Evolutionary conservation across 164 flowering plant genomes (phyloP), one percentile per base, ranked within the genome.

Genomic region (Echeveria elegans): DNA sequence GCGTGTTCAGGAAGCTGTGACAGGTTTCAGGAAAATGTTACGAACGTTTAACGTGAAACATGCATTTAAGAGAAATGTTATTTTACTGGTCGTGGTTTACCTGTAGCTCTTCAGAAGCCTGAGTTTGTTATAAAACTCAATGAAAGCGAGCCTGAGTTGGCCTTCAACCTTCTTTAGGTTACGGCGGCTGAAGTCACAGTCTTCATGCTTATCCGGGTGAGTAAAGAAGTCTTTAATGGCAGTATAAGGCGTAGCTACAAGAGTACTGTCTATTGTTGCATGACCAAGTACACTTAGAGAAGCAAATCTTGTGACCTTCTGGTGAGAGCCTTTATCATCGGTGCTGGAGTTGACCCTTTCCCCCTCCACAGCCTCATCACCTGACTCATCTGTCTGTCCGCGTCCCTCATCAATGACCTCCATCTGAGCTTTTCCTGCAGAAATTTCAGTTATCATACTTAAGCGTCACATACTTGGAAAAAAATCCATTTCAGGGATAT

Each of bases 231-330:
- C 72, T 72, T 77, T 80, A 18, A 80, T 72, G 34, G 61, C 61
- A 43, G 88, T 77, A 0, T 84, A 82, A 0, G 74, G 70, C 28
- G 88, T 83, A 37, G 83, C 82, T 50, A 71, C 84, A 8, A 62
- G 53, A 10, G 75, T 38, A 64, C 69, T 73, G 66, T 82, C 79
- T 16, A 84, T 48, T 28, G 66, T 76, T 16, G 52, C 61, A 21
- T 36, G 45, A 23, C 26, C 43, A 18, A 37, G 36, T 4, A 19
- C 28, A 12, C 37, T 14, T 3, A 11, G 37, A 52, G 41, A 38
- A 60, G 47, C 60, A 4, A 21, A 63, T 60, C 72, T 66, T 5
- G 50, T 30, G 0, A 23, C 73, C 21, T 56, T 56, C 6, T 56
- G 32, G n/a, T 56, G 38, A 21, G 66, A 73, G 16, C 56, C 61